phyloP scores from a whole-genome alignment of 2,329 filamentous ascomycete species.

The Zymoseptoria passerinii region DNA sequence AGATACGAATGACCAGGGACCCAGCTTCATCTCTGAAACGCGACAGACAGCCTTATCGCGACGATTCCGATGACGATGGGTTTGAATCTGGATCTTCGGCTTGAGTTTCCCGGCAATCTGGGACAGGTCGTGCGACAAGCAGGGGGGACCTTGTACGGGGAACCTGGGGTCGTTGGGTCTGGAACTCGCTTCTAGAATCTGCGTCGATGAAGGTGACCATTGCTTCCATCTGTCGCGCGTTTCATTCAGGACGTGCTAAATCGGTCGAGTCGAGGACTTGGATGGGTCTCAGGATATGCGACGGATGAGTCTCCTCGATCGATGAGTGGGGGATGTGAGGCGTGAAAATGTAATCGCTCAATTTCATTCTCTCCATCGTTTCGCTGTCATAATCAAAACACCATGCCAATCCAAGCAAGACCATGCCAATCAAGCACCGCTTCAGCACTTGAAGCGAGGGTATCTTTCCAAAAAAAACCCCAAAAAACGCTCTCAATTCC shows the following conservation, averaged over 20 bases:
- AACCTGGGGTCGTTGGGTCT: background rate
- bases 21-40: background rate
- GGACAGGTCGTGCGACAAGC: background rate
- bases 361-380: background rate
- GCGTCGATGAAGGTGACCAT: background rate
- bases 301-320: background rate
- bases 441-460: constrained; percentile 18
- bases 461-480: background rate
- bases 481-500: background rate
- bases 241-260: background rate
- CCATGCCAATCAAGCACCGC: constrained; percentile 31
- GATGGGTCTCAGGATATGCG: background rate
- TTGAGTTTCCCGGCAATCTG: background rate
- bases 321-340: background rate
- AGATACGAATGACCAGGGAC: background rate
- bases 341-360: background rate
- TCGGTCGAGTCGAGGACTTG: background rate
- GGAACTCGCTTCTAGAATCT: background rate
- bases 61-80: background rate
- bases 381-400: background rate
- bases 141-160: background rate
- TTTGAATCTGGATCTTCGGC: background rate
- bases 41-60: background rate
- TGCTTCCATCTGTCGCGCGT: background rate
- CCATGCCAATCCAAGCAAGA: constrained; percentile 11